Evolutionary conservation across 2,329 filamentous ascomycete species (phyloP), one percentile per base, ranked within the genome.

Genomic region (Coniochaeta sp.): DNA sequence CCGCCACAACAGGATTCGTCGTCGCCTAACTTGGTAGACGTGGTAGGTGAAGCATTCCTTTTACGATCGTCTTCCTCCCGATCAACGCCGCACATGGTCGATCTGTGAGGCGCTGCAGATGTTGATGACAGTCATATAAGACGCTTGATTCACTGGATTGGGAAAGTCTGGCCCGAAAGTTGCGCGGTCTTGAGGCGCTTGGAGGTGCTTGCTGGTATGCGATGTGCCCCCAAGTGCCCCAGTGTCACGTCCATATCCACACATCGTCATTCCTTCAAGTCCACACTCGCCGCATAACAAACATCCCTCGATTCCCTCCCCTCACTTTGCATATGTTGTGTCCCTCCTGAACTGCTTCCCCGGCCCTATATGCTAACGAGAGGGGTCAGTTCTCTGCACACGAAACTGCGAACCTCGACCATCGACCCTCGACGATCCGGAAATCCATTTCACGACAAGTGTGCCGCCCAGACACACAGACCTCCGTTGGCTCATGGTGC

Each of bases 401-500:
- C 38, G 8, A 42, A 5, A 26, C n/a, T n/a, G n/a, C n/a, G n/a
- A n/a, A n/a, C n/a, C n/a, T n/a, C n/a, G n/a, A n/a, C n/a, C n/a
- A 42, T 8, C 38, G 18, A 24, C 3, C 38, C 10, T 24, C 38
- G 12, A 42, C 38, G 20, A 26, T 24, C 38, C 12, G 14, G 7
- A 42, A 22, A 42, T 13, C 4, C 22, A 6, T 42, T 13, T 14
- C 38, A 26, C 20, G 38, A 24, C 18, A n/a, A 18, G 13, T 50
- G 31, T 38, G 30, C 57, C 64, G 22, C n/a, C 38, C 26, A 22
- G 38, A 42, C 38, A 42, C 38, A 42, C 38, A 42, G 24, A 26
- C 10, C 12, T 14, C 20, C 12, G 20, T 9, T 42, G 45, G 45
- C 45, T 59, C 66, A 74, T 73, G 71, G 64, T 70, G 65, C 56